Evolutionary conservation across 805 yeast species (phyloP).

Genomic region (Saturnispora diversa): DNA sequence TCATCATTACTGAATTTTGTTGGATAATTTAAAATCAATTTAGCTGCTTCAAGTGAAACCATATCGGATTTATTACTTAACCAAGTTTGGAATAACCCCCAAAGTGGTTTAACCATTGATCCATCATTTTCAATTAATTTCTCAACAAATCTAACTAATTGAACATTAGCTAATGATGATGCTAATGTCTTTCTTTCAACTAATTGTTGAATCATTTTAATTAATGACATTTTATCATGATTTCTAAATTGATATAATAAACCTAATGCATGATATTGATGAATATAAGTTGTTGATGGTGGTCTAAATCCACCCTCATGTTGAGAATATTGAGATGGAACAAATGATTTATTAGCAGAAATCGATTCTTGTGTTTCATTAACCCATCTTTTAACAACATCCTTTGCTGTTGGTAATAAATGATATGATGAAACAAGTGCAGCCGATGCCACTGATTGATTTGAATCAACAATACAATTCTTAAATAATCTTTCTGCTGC

Average conservation of each 20-base stretch:
- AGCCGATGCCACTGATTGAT: constrained; percentile 87
- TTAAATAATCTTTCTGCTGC: constrained; percentile 89
- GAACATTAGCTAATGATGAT: constrained; percentile 76
- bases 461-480: constrained; percentile 84
- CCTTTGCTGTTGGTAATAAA: constrained; percentile 80
- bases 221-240: constrained; percentile 88
- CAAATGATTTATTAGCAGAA: constrained; percentile 48
- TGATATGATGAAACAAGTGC: constrained; percentile 89
- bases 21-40: constrained; percentile 51
- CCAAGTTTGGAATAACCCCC: constrained; percentile 61
- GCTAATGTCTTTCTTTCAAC: constrained; percentile 51
- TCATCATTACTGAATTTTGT: constrained; percentile 50
- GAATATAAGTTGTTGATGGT: constrained; percentile 67
- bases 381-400: constrained; percentile 86
- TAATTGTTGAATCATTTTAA: constrained; percentile 80
- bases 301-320: constrained; percentile 47
- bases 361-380: constrained; percentile 94
- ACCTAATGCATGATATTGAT: constrained; percentile 95
- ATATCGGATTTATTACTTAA: constrained; percentile 75
- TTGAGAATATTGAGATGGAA: constrained; percentile 40
- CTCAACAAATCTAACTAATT: constrained; percentile 75
- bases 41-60: constrained; percentile 89
- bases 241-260: constrained; percentile 78
- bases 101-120: constrained; percentile 49
- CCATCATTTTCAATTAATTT: constrained; percentile 66